A percentile compares a stretch with the other conserved stretches of the same genome.
These are phyloP conservation scores for Colletotrichum simmondsii DNA, from an alignment of 2,329 filamentous ascomycete species.

Conservation along the genomic window DNA sequence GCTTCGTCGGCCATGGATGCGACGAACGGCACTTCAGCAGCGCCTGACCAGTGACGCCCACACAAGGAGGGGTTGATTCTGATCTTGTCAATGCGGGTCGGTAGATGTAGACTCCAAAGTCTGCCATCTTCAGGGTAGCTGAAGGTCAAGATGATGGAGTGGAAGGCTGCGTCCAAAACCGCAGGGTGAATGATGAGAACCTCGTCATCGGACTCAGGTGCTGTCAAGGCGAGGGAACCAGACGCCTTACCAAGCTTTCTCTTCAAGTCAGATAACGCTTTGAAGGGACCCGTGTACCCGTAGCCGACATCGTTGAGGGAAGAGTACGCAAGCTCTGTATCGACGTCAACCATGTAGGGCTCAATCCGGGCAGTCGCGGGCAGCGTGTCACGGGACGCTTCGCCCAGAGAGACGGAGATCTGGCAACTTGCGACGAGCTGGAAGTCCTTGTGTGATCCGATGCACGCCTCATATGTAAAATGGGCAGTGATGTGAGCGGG, in stretches of 20 bases:
- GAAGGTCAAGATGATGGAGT: conserved; percentile 44
- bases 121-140: conserved; percentile 44
- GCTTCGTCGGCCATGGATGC: conserved; percentile 1
- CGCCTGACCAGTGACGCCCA: background rate
- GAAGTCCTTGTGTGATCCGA: background rate
- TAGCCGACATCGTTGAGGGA: conserved; percentile 11
- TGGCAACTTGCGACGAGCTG: conserved; percentile 26
- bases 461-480: background rate
- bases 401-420: background rate
- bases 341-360: conserved; percentile 3
- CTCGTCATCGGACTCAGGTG: conserved; percentile 35
- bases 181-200: conserved; percentile 41
- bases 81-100: conserved; percentile 39
- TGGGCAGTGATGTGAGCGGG: background rate
- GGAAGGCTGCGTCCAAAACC: conserved; percentile 47
- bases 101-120: conserved; percentile 45
- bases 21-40: background rate
- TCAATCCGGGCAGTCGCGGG: background rate
- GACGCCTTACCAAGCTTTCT: conserved; percentile 8
- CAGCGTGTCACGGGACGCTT: background rate
- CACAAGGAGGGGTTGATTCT: background rate
- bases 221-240: background rate
- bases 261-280: background rate
- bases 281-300: conserved; percentile 9
- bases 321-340: conserved; percentile 5